Conservation (phyloP, 129 eudicot genomes). For the Tagetes erecta region DNA sequence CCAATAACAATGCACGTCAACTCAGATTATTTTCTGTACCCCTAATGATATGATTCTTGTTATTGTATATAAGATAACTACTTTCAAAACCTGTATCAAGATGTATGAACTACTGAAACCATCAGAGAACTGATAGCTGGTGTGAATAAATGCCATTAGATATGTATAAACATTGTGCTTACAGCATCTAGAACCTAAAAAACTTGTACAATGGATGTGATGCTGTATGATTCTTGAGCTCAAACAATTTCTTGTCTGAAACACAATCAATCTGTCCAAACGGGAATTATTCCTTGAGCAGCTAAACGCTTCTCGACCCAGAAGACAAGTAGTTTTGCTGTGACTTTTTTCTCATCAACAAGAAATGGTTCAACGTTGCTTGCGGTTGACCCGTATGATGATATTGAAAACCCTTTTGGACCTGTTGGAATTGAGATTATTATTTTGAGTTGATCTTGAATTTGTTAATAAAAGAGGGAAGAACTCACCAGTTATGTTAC, state of each 20-base stretch:
- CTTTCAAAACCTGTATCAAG: too few relatives aligned
- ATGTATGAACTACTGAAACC: slow-evolving; percentile 9
- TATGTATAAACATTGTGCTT: slow-evolving; percentile 37
- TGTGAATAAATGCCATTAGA: slow-evolving; percentile 30
- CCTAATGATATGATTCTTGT: too few relatives aligned
- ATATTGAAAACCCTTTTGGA: slow-evolving; percentile 77
- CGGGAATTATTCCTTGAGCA: slow-evolving; percentile 94
- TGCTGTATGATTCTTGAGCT: slow-evolving; percentile 11
- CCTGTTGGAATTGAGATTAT: slow-evolving; percentile 41
- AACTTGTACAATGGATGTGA: slow-evolving; percentile 21
- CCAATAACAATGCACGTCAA: too few relatives aligned
- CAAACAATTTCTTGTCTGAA: slow-evolving; percentile 14
- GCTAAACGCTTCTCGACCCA: slow-evolving; percentile 97
- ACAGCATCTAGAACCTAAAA: slow-evolving; percentile 30
- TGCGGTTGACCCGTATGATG: slow-evolving; percentile 62
- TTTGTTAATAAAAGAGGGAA: slow-evolving; percentile 1
- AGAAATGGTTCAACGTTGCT: slow-evolving; percentile 86
- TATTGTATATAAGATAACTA: neutral
- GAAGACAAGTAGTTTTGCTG: slow-evolving; percentile 76
- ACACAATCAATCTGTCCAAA: slow-evolving; percentile 56
- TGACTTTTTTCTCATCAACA: slow-evolving; percentile 69
- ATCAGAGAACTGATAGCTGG: slow-evolving; percentile 10
- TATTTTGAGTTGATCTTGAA: slow-evolving; percentile 3
- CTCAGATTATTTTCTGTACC: too few relatives aligned
- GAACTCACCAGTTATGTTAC: slow-evolving; percentile 63